Evolutionary conservation across 108 stramenopile species (phyloP), one percentile per base, ranked within the genome.

Genomic region (Skeletonema tropicum): DNA sequence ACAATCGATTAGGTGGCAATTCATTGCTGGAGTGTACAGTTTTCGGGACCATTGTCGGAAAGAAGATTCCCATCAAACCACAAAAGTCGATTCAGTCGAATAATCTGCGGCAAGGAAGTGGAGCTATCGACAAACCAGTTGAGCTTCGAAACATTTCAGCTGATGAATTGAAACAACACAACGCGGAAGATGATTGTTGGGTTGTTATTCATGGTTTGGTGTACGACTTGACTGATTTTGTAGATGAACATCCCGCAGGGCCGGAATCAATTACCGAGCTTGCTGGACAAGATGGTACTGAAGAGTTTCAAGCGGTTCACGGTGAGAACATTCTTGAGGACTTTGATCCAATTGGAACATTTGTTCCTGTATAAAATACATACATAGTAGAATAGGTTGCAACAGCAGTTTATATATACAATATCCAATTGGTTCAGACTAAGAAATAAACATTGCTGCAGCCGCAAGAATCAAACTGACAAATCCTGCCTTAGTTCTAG

Each of bases 141-240:
- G 52, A 66, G 17, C 69, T 88, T 15, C 90, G 76, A n/a, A 71
- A 71, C 13, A 76, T 97, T 17, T 70, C 82, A 2, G 55, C 79
- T 32, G 83, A 83, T 15, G 94, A 92, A 49, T 66, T 97, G 14
- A 46, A 74, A 15, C 82, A 90, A 71, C 97, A 96, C 84, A 92
- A 85, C 32, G 80, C 87, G 29, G 75, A 80, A 64, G 90, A 86
- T 15, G 97, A 97, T 76, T 87, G 94, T 38, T 97, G 97, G 97
- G 89, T 96, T 38, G 94, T 87, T 2, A 90, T 97, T 31, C 76
- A 94, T 76, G 94, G 91, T 10, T 67, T 84, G 36, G 95, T 96
- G 6, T 97, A 96, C 71, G 94, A 97, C 65, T 87, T 97, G 66
- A 96, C 97, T 26, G 91, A 90, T 3, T 97, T 95, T 71, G 94